Evolutionary conservation across 768 basidiomycete species (phyloP), one percentile per base, ranked within the genome.

Genomic region (Phanerodontia chrysosporium): DNA sequence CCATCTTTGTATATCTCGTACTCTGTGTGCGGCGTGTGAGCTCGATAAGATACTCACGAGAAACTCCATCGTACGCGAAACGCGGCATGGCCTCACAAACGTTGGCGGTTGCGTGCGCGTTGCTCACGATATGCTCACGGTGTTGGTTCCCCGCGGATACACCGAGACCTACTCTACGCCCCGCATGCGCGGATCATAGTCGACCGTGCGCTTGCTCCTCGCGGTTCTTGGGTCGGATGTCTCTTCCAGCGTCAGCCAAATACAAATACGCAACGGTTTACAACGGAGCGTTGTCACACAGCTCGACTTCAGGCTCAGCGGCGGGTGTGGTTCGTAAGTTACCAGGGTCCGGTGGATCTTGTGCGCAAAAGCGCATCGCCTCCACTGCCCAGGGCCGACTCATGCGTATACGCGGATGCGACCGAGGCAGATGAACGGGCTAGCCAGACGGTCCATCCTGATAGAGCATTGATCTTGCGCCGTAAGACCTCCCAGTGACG

Each of bases 381-480:
- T 53, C 52, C 52, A 36, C 52, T 51, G 52, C 22, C n/a, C n/a
- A 35, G 30, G 52, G 49, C 49, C 10, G 28, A 51, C 29, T 13
- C 22, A 51, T 51, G 27, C 49, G 29, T 28, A 51, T 42, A 42
- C 18, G 39, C 39, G 39, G 39, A 8, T 42, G 8, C 39, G 32
- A 51, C 28, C 49, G 28, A 24, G 30, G 32, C 36, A 22, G 30
- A 53, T 36, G 52, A 53, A 25, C 3, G 36, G 35, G 32, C 6
- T 18, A 14, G 36, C n/a, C 10, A 35, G 44, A 42, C 44, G 44
- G 55, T 21, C n/a, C 27, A 25, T 25, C 57, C 49, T 36, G 48
- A 49, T 55, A 25, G 35, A 55, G 59, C 22, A 42, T 42, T 39
- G 57, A 58, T 58, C 57, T 58, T 58, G 49, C 57, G 57, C 57